Base-by-base conservation (phyloP, 2,329 filamentous ascomycete genomes). In the Coleophoma cylindrospora region DNA sequence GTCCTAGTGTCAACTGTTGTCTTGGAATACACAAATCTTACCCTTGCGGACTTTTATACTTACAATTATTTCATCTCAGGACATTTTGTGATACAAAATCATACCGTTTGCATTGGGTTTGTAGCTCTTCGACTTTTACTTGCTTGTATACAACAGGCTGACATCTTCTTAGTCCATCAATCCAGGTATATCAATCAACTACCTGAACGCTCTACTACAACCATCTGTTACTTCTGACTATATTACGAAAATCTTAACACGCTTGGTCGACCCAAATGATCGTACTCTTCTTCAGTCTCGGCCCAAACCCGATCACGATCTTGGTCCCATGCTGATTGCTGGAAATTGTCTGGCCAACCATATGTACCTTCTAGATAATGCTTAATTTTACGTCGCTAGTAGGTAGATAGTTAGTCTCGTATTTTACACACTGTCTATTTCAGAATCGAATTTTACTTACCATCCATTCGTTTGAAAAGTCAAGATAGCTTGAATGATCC, bases 301-400 rank as follows among this genome's bases (percentile, higher is more conserved):
- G 22, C 27, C 41, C 41, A 44, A 21, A 33, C 27, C 27, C 32
- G 11, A 12, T 44, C 41, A n/a, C 41, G 19, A 27, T 32, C 41
- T 33, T 32, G 41, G 27, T 44, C 41, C 41, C 21, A 44, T 33
- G 12, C 21, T 27, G 41, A 21, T 33, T 44, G 19, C n/a, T 44
- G 21, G 27, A 44, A 44, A 32, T 44, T 15, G 21, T 44, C 41
- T 12, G 41, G 41, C 41, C 41, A 44, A 32, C 41, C 21, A 44
- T 44, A 44, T 33, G 21, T 44, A n/a, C 41, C 41, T 27, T 15
- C 32, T n/a, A 44, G 41, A 44, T 15, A 32, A 44, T 27, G 41
- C 21, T 44, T 44, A 10, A 44, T 44, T 33, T 44, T 44, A 9
- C 41, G 41, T n/a, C 41, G 41, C 41, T 44, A n/a, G 22, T n/a